Percentiles rank a stretch among this genome's conserved stretches.
phyloP scores from a whole-genome alignment of 169 alveolate species.

The Plasmodium coatneyi region DNA sequence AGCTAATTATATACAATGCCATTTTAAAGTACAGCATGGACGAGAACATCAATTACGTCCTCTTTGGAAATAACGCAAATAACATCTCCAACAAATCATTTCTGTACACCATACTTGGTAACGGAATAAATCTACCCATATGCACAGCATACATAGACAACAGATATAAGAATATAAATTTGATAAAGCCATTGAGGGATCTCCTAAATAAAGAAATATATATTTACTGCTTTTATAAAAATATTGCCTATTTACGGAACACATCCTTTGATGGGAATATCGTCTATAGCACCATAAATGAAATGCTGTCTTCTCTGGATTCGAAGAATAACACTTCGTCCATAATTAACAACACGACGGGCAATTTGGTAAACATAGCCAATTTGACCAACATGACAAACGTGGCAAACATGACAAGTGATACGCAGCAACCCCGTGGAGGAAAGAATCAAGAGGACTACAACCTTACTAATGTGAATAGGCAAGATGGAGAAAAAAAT shows the following conservation, averaged over 20 bases:
- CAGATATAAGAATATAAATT: conserved; percentile 27
- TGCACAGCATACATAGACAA: conserved; percentile 45
- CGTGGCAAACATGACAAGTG: neutral
- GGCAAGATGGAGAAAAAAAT: neutral
- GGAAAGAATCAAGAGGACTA: neutral
- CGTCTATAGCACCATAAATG: conserved; percentile 32
- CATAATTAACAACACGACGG: conserved; percentile 27
- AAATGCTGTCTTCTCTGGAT: conserved; percentile 42
- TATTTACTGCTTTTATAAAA: conserved; percentile 49
- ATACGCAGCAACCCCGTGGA: neutral
- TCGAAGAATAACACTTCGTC: conserved; percentile 28
- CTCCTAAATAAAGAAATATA: conserved; percentile 68
- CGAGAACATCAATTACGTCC: conserved; percentile 58
- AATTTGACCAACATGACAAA: neutral
- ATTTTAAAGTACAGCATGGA: conserved; percentile 52
- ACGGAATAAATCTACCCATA: conserved; percentile 59
- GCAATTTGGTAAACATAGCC: conserved; percentile 19
- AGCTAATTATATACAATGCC: conserved; percentile 48
- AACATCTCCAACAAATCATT: conserved; percentile 63
- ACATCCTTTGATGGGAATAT: conserved; percentile 14
- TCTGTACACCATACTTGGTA: conserved; percentile 52
- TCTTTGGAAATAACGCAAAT: conserved; percentile 71
- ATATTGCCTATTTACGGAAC: conserved; percentile 34
- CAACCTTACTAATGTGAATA: neutral
- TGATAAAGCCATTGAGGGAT: conserved; percentile 62